Conservation (phyloP, 176 grass and related monocot genomes). For the Thinopyrum elongatum region DNA sequence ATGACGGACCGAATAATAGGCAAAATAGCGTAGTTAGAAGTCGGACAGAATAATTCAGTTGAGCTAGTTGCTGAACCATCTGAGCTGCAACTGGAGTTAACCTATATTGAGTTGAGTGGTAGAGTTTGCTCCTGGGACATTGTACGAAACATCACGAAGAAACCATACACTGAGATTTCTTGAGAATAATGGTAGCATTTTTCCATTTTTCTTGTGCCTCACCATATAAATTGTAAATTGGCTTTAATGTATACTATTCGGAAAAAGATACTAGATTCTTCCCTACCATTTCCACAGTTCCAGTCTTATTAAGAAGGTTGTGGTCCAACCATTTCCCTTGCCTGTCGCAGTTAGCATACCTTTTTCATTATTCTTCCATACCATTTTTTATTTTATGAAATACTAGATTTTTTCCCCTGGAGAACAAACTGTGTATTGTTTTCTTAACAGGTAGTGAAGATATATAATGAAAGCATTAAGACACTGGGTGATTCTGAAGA, state of each 20-base stretch:
- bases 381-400: slow-evolving; percentile 2
- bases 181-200: background rate
- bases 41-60: background rate
- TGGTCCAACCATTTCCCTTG: background rate
- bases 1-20: background rate
- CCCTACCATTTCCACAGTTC: background rate
- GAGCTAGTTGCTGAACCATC: slow-evolving; percentile 2
- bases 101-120: background rate
- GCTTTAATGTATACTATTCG: background rate
- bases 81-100: background rate
- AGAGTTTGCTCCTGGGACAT: background rate
- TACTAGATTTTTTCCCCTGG: background rate
- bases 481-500: slow-evolving; percentile 28
- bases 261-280: too few species aligned
- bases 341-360: background rate
- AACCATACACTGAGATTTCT: background rate
- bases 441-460: slow-evolving; percentile 43
- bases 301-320: background rate
- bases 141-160: background rate
- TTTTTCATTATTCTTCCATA: slow-evolving; percentile 7
- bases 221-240: background rate
- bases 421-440: slow-evolving; percentile 13
- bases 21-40: background rate
- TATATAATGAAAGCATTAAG: slow-evolving; percentile 49
- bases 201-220: background rate